These are phyloP conservation scores for Sporothrix mexicana DNA, from an alignment of 2,329 filamentous ascomycete species.

Conservation along the genomic window DNA sequence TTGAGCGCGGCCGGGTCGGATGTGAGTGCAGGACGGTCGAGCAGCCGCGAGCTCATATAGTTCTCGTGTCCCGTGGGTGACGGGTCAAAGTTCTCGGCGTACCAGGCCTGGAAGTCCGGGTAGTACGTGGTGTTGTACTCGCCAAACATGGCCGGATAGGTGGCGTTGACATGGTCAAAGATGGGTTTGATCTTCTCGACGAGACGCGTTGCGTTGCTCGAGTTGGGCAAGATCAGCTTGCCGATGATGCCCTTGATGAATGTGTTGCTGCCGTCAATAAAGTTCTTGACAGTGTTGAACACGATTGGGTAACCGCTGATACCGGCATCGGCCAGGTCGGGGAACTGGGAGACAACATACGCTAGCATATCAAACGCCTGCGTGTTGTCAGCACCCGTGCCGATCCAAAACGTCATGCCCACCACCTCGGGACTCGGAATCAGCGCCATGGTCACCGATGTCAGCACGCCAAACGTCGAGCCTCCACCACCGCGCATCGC, in stretches of 20 bases:
- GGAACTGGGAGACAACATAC: constrained; percentile 54
- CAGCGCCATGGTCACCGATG: constrained; percentile 61
- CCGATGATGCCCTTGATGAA: constrained; percentile 36
- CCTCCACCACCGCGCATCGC: constrained; percentile 66
- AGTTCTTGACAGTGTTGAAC: constrained; percentile 46
- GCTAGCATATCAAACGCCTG: constrained; percentile 55
- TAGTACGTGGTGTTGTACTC: constrained; percentile 42
- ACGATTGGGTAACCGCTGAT: constrained; percentile 56
- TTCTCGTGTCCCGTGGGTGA: constrained; percentile 36
- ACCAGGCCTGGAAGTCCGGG: constrained; percentile 44
- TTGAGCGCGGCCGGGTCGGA: constrained; percentile 34
- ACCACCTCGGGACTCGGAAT: constrained; percentile 49
- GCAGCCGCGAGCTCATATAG: constrained; percentile 43
- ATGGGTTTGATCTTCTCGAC: constrained; percentile 33
- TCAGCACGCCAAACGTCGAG: constrained; percentile 65
- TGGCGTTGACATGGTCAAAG: constrained; percentile 38
- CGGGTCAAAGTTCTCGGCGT: constrained; percentile 39
- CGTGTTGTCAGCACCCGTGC: constrained; percentile 43
- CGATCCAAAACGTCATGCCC: constrained; percentile 41
- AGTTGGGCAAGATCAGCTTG: constrained; percentile 35
- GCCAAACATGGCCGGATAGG: constrained; percentile 42
- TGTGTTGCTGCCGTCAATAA: constrained; percentile 29
- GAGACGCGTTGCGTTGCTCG: constrained; percentile 22
- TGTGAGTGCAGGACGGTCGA: constrained; percentile 42
- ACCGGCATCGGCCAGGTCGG: constrained; percentile 56